Base-by-base conservation (phyloP, 2,329 filamentous ascomycete genomes). In the Paraphoma chrysanthemicola region DNA sequence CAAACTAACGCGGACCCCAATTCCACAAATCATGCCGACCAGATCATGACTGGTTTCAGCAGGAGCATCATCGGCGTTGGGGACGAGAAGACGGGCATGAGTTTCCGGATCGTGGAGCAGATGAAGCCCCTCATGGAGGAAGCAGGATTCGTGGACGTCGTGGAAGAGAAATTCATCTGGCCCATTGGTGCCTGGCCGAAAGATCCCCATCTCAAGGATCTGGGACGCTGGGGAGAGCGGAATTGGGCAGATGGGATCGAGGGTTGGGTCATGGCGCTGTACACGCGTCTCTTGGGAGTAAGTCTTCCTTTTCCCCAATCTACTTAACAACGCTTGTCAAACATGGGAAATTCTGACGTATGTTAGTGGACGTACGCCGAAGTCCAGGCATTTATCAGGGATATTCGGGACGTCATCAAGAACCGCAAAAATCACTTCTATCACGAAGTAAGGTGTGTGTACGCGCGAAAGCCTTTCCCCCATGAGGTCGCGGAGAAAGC, bases 161-260 rank as follows among this genome's bases (percentile, higher is more conserved):
- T 58, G 1, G 64, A 69, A 29, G 48, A 64, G 18, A 63, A 56
- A 6, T 73, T 70, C 29, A 46, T 70, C 2, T 74, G 71, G 71
- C 75, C 75, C 0, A 72, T 74, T 54, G 72, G 73, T 0, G 54
- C 70, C 14, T 77, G 75, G 75, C 64, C 68, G 0, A 64, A 63
- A 30, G 70, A 76, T 56, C 54, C 66, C 28, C 60, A 69, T 46
- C 54, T 76, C 11, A 76, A 73, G 56, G 73, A 76, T 23, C 23
- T 77, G 49, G 74, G 74, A 1, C 33, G 69, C 9, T 71, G 77
- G 77, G 64, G 78, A 14, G 62, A 77, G 63, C 49, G 77, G 44
- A 77, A 78, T 54, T 79, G 77, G 76, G 64, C 68, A 44, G 75
- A 78, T 42, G 77, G 77, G 2, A 67, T 79, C 49, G 78, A 79